Conservation (phyloP, 352 stramenopile species). For the Pythium brassicae region DNA sequence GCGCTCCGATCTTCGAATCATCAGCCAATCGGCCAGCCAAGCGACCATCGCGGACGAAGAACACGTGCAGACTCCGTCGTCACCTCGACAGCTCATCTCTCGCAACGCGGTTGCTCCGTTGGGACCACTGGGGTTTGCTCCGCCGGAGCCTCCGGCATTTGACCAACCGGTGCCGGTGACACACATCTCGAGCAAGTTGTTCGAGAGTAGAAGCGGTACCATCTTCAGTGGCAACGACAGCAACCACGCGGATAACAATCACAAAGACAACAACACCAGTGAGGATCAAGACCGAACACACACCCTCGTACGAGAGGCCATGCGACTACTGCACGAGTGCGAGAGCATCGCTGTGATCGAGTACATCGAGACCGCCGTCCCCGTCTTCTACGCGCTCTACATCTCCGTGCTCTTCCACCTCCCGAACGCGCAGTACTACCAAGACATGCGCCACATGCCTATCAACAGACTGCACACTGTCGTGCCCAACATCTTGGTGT, state of each 20-base stretch:
- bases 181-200: too few relatives aligned
- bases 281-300: not conserved
- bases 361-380: not conserved
- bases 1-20: not conserved
- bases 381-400: not conserved
- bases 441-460: conserved; percentile 3
- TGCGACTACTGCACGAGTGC: not conserved
- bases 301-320: not conserved
- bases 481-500: conserved; percentile 15
- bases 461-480: not conserved
- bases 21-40: not conserved
- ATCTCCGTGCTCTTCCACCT: conserved; percentile 2
- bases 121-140: not conserved
- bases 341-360: not conserved
- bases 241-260: too few relatives aligned
- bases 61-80: not conserved
- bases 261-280: not conserved
- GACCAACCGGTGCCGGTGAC: too few relatives aligned
- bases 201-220: too few relatives aligned
- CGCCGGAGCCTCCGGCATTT: not conserved
- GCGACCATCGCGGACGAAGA: not conserved
- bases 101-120: not conserved
- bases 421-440: conserved; percentile 2
- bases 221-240: too few relatives aligned
- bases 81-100: too few relatives aligned